Conservation (phyloP, 148 eudicot genomes). For the Rhododendron henanense region DNA sequence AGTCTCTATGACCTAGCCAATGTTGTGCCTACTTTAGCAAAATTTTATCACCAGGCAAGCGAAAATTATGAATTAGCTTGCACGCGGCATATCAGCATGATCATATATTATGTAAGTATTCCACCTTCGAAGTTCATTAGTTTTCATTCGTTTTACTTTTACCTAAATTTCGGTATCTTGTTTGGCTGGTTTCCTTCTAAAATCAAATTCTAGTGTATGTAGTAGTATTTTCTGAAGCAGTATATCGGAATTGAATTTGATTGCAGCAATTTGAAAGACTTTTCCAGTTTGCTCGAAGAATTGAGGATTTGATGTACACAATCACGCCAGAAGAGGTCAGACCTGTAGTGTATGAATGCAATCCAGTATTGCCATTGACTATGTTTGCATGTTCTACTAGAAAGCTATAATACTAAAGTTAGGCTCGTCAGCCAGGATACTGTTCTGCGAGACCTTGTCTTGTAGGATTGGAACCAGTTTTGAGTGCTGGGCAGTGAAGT, state of each 20-base stretch:
- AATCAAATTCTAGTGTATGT: neutral
- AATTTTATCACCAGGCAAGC: conserved; percentile 96
- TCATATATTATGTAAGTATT: conserved; percentile 75
- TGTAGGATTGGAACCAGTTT: neutral
- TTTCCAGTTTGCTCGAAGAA: conserved; percentile 81
- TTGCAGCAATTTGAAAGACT: conserved; percentile 90
- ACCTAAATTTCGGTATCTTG: neutral
- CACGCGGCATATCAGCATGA: conserved; percentile 77
- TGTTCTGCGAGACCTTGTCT: neutral
- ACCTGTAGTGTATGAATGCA: neutral
- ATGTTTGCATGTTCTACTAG: neutral
- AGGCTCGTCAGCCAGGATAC: neutral
- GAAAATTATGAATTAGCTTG: conserved; percentile 96
- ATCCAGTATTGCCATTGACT: neutral
- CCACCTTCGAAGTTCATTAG: neutral
- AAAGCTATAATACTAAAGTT: neutral
- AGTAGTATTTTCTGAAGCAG: neutral
- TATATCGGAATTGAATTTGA: neutral
- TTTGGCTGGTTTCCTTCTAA: conserved; percentile 1
- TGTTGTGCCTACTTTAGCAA: conserved; percentile 84
- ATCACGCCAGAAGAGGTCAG: conserved; percentile 92
- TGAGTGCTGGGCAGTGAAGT: neutral
- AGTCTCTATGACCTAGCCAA: conserved; percentile 95
- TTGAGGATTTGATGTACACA: conserved; percentile 87
- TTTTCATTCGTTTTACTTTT: neutral